Conservation (phyloP, 129 eudicot genomes). For the Deinandra increscens region DNA sequence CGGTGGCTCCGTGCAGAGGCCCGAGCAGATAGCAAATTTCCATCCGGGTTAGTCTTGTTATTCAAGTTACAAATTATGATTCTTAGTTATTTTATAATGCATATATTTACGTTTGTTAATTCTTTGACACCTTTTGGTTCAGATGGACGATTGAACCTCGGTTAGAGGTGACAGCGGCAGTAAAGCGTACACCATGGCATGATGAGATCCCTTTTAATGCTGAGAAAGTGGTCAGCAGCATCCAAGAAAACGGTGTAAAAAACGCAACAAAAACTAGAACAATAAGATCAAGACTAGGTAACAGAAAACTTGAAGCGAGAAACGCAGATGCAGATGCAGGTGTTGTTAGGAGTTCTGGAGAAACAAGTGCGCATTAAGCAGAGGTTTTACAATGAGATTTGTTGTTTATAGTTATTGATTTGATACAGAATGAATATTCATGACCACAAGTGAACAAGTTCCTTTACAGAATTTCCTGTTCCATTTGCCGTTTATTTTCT, state of each 20-base stretch:
- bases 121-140: conserved; percentile 13
- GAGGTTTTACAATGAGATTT: background rate
- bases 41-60: conserved; percentile 60
- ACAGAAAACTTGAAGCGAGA: background rate
- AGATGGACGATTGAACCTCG: conserved; percentile 93
- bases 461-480: background rate
- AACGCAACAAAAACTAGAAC: background rate
- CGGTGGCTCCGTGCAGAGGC: conserved; percentile 99
- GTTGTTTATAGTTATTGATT: background rate
- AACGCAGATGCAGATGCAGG: background rate
- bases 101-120: background rate
- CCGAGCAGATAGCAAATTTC: conserved; percentile 90
- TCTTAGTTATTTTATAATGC: background rate
- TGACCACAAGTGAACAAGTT: background rate
- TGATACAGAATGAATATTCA: conserved; percentile 2
- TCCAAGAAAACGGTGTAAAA: background rate
- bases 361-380: background rate
- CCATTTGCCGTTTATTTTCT: background rate
- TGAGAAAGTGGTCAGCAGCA: background rate
- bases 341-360: background rate
- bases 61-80: background rate
- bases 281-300: background rate
- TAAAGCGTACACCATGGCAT: background rate
- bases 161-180: conserved; percentile 70
- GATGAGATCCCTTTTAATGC: background rate